A percentile compares a stretch with the other conserved stretches of the same genome.
Evolutionary conservation across 1,139 yeast species (phyloP).

Genomic region (Spathaspora sp.): DNA sequence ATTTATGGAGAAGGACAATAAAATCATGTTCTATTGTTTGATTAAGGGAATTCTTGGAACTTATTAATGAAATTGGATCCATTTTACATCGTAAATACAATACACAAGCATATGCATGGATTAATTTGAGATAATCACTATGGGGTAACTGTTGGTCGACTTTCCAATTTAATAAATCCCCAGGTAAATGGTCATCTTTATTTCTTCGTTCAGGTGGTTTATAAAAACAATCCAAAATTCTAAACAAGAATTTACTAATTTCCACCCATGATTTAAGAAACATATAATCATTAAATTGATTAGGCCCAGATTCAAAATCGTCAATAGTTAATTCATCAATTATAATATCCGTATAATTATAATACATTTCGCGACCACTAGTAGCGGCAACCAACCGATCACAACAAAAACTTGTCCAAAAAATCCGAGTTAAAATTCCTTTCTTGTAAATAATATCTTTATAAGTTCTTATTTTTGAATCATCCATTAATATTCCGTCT

Average conservation of each 20-base stretch:
- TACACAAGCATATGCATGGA: constrained; percentile 18
- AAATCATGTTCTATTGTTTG: neutral
- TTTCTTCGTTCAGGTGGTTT: constrained; percentile 25
- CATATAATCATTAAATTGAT: constrained; percentile 17
- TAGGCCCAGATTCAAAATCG: constrained; percentile 20
- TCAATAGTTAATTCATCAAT: constrained; percentile 18
- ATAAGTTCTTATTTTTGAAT: constrained; percentile 6
- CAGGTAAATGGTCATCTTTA: constrained; percentile 15
- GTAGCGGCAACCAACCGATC: constrained; percentile 26
- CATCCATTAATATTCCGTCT: constrained; percentile 13
- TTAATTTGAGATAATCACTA: constrained; percentile 1
- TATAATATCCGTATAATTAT: constrained; percentile 20
- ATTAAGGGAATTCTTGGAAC: neutral
- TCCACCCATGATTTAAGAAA: constrained; percentile 20
- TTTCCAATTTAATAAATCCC: constrained; percentile 17
- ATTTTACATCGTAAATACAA: constrained; percentile 23
- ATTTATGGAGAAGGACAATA: constrained; percentile 2
- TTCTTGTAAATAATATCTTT: constrained; percentile 14
- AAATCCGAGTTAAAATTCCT: constrained; percentile 20
- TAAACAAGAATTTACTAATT: constrained; percentile 19
- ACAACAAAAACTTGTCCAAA: constrained; percentile 26
- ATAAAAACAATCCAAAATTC: constrained; percentile 20
- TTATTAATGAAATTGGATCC: constrained; percentile 22
- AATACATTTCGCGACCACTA: constrained; percentile 24
- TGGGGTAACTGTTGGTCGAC: neutral